Evolutionary conservation across 768 basidiomycete species (phyloP).

Genomic region (Naganishia onofrii): DNA sequence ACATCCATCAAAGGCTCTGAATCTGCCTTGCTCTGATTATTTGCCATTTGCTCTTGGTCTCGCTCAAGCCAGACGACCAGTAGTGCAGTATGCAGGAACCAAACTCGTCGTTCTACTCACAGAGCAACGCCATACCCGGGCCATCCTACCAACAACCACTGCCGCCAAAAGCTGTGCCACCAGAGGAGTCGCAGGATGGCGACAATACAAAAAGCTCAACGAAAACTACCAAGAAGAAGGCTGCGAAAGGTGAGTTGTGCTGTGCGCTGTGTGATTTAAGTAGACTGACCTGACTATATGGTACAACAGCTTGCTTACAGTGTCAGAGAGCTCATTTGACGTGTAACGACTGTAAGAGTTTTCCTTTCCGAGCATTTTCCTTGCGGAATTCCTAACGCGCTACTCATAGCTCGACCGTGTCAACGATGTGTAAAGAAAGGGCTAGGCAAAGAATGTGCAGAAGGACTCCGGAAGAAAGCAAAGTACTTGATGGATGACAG

Average conservation of each 20-base stretch:
- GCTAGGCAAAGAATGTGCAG: constrained; percentile 79
- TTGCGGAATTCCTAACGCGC: neutral
- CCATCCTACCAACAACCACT: neutral
- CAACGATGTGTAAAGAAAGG: constrained; percentile 93
- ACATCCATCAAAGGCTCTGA: neutral
- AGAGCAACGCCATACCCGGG: constrained; percentile 10
- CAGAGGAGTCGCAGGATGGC: constrained; percentile 7
- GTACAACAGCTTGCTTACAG: constrained; percentile 76
- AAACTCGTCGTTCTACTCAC: neutral
- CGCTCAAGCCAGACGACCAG: neutral
- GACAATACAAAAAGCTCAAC: constrained; percentile 3
- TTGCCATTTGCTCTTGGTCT: too few relatives aligned
- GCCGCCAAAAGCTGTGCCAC: neutral
- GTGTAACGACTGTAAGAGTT: constrained; percentile 85
- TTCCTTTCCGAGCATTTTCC: constrained; percentile 16
- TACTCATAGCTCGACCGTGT: constrained; percentile 80
- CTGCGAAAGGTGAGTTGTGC: constrained; percentile 24
- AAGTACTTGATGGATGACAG: constrained; percentile 94
- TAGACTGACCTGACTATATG: neutral
- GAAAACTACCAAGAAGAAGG: constrained; percentile 71
- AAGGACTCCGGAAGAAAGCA: constrained; percentile 95
- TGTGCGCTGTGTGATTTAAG: neutral
- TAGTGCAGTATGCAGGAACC: neutral
- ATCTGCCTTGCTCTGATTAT: neutral
- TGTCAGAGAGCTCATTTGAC: constrained; percentile 97